Conservation (phyloP, 1,284 basidiomycete genomes). For the Leccinum angustisporum region DNA sequence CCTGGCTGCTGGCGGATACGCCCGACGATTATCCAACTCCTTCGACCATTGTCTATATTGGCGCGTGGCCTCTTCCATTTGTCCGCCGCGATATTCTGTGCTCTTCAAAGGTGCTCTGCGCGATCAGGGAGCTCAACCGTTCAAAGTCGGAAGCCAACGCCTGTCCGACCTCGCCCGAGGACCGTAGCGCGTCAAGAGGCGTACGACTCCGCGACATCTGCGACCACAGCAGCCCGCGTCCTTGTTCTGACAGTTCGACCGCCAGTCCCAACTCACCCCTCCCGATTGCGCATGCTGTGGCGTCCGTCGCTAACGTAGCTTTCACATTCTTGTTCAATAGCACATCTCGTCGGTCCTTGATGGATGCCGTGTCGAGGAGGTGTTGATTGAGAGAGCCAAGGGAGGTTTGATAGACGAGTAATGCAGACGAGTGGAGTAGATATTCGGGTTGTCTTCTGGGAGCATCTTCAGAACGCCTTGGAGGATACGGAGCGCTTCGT, state of each 20-base stretch:
- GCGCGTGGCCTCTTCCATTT: conserved; percentile 15
- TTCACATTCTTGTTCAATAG: conserved; percentile 3
- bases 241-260: conserved; percentile 31
- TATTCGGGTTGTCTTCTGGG: conserved; percentile 4
- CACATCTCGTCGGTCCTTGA: conserved; percentile 16
- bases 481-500: conserved; percentile 5
- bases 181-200: conserved; percentile 23
- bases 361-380: conserved; percentile 20
- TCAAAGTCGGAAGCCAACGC: conserved; percentile 30
- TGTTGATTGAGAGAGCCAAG: conserved; percentile 22
- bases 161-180: conserved; percentile 10
- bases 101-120: conserved; percentile 2
- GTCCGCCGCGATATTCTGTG: conserved; percentile 6
- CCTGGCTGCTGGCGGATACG: conserved; percentile 28
- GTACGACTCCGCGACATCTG: conserved; percentile 28
- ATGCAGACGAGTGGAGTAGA: conserved; percentile 19
- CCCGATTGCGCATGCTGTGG: conserved; percentile 28
- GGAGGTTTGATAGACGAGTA: conserved; percentile 24
- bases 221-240: conserved; percentile 30
- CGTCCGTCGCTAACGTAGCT: conserved; percentile 22
- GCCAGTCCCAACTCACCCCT: conserved; percentile 20
- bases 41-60: conserved; percentile 19
- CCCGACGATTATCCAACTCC: conserved; percentile 22
- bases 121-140: conserved; percentile 21
- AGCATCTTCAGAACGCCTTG: neutral